Evolutionary conservation across 2,329 filamentous ascomycete genomes (phyloP), one percentile per base, ranked within the genome.

Genomic region (Didymella keratinophila): DNA sequence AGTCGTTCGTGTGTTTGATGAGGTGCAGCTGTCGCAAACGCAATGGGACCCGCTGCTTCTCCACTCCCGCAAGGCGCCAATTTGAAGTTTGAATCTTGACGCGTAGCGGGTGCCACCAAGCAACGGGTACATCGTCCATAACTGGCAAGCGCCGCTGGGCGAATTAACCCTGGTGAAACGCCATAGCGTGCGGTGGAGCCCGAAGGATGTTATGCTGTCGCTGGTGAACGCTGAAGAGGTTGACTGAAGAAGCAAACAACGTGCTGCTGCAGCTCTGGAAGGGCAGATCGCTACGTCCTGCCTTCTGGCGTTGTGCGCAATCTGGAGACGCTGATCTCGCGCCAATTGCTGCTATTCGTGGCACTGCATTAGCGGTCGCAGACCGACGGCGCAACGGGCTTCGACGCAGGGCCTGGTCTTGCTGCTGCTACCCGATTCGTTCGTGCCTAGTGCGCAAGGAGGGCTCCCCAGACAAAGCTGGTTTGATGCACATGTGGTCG

Each of bases 1-100:
- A 62, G 65, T 71, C 64, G 69, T 71, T 71, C 69, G 67, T 62
- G 63, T 34, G 66, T 67, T 66, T 63, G 63, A 68, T 68, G 67
- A 69, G 65, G 50, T 58, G 39, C 46, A 44, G 56, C 56, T 53
- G 60, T 58, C 57, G 63, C 60, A 60, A 57, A 63, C 66, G 52
- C 56, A 58, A 58, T 51, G n/a, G 45, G 56, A 34, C 56, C 56
- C 56, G 58, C 56, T 42, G 20, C 14, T 52, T 46, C 58, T 61
- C 60, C 65, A 64, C 52, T 53, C 47, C 23, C 50, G 50, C 56
- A 41, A 32, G 30, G 49, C 27, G 50, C 43, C 52, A 63, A 63
- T 60, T 63, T 66, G 56, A 63, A 54, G 49, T 44, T 51, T 5
- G 30, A 32, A 12, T 14, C 30, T 32, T 60, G 62, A 63, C 59